Evolutionary conservation across 1,284 basidiomycete species (phyloP).

Genomic region (Ceratobasidium sp.): DNA sequence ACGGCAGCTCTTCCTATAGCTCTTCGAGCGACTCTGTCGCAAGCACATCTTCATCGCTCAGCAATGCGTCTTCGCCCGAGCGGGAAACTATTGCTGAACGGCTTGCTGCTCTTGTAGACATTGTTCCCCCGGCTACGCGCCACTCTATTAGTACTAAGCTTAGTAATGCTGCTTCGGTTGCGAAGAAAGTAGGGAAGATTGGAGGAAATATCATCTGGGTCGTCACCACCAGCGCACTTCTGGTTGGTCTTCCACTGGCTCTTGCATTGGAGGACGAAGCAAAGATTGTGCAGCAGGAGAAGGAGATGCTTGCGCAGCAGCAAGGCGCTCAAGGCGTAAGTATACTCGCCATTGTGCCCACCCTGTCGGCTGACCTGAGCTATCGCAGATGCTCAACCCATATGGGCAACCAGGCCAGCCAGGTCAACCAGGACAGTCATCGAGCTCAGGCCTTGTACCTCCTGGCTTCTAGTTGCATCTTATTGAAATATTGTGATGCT

Average conservation of each 20-base stretch:
- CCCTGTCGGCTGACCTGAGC: slow-evolving; percentile 48
- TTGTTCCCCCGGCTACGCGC: slow-evolving; percentile 92
- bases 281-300: slow-evolving; percentile 94
- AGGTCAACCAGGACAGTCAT: slow-evolving; percentile 38
- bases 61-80: slow-evolving; percentile 62
- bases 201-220: slow-evolving; percentile 95
- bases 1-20: slow-evolving; percentile 75
- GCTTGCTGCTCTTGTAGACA: slow-evolving; percentile 92
- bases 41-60: slow-evolving; percentile 77
- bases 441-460: slow-evolving; percentile 43
- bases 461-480: slow-evolving; percentile 34
- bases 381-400: slow-evolving; percentile 43
- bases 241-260: slow-evolving; percentile 94
- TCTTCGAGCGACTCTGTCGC: slow-evolving; percentile 79
- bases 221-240: slow-evolving; percentile 91
- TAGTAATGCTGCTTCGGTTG: slow-evolving; percentile 71
- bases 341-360: slow-evolving; percentile 59
- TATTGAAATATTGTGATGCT: not conserved
- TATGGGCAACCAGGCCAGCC: slow-evolving; percentile 43
- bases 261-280: slow-evolving; percentile 96
- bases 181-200: slow-evolving; percentile 77
- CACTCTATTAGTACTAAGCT: slow-evolving; percentile 77
- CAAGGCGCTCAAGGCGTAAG: slow-evolving; percentile 83
- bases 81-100: slow-evolving; percentile 90
- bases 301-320: slow-evolving; percentile 94